Evolutionary conservation across 768 basidiomycete species (phyloP), one percentile per base, ranked within the genome.

Genomic region (Termitomyces heimii): DNA sequence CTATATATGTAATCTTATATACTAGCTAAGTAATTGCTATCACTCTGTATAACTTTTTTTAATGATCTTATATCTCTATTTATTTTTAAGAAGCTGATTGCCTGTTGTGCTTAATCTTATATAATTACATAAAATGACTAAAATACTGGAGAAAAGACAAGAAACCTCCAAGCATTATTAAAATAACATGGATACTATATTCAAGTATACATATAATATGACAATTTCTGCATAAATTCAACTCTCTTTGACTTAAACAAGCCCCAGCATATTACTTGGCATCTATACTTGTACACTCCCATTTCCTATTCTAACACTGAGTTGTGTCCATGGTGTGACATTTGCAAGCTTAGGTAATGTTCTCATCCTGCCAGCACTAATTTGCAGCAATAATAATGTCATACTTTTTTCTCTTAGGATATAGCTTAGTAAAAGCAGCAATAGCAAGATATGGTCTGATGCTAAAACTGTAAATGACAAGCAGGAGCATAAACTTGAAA

Each of bases 361-460:
- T 43, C 8, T 53, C 29, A n/a, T 47, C 12, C 37, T 12, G 35
- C 37, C 74, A 73, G 79, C 78, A 1, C 77, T 78, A 59, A 89
- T 88, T 59, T 86, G 83, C 39, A 89, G 68, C 14, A 88, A 68
- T 57, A 89, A 71, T 3, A 86, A 82, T 16, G 86, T 86, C 0
- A 86, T 86, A 0, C 76, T 78, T 70, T 89, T 84, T 65, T 90
- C 88, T 54, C 89, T 87, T 0, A 83, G 80, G 5, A 82, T 82
- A 47, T 73, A 76, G 39, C 52, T 52, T 6, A 66, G 58, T 16
- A 62, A 63, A 13, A 37, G 42, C 28, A 34, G 14, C 14, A 59
- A 52, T 9, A 55, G 52, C 5, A 61, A 51, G 7, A 32, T 43
- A 16, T 6, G 66, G 64, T 20, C 56, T 13, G 47, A 47, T n/a